Evolutionary conservation across 805 yeast species (phyloP).

Genomic region (Metschnikowia picachoensis): DNA sequence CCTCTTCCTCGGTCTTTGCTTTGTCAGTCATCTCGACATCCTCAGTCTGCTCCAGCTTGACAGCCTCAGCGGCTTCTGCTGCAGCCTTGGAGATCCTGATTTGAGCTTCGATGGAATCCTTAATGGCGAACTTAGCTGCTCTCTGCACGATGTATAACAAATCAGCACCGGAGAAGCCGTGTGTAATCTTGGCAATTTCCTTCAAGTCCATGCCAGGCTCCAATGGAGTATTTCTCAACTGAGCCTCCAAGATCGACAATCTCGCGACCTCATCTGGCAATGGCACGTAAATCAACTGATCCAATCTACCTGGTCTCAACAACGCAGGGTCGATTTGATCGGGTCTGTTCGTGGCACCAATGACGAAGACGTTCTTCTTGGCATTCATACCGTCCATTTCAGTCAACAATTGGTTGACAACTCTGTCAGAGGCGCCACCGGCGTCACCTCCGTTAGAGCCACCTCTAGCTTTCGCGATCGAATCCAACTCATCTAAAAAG

Average conservation of each 20-base stretch:
- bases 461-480: constrained; percentile 96
- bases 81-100: constrained; percentile 34
- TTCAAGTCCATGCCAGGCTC: constrained; percentile 92
- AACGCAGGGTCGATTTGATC: constrained; percentile 99
- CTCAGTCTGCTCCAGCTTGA: constrained; percentile 25
- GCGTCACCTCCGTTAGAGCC: constrained; percentile 62
- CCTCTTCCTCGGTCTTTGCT: constrained; percentile 40
- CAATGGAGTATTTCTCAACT: constrained; percentile 95
- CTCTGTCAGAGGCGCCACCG: constrained; percentile 96
- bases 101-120: constrained; percentile 90
- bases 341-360: constrained; percentile 99
- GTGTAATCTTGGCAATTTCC: constrained; percentile 90
- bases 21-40: constrained; percentile 49
- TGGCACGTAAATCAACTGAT: constrained; percentile 97
- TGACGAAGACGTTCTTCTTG: constrained; percentile 96
- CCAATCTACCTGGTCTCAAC: constrained; percentile 98
- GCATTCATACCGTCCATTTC: constrained; percentile 99
- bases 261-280: constrained; percentile 95
- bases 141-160: constrained; percentile 95
- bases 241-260: constrained; percentile 88
- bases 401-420: constrained; percentile 90
- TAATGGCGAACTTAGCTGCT: constrained; percentile 97
- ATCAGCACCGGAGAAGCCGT: constrained; percentile 99
- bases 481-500: constrained; percentile 95
- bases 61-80: constrained; percentile 35